These are phyloP conservation scores for Zygoascus flipseniorum DNA, from an alignment of 805 yeast species.

Conservation along the genomic window DNA sequence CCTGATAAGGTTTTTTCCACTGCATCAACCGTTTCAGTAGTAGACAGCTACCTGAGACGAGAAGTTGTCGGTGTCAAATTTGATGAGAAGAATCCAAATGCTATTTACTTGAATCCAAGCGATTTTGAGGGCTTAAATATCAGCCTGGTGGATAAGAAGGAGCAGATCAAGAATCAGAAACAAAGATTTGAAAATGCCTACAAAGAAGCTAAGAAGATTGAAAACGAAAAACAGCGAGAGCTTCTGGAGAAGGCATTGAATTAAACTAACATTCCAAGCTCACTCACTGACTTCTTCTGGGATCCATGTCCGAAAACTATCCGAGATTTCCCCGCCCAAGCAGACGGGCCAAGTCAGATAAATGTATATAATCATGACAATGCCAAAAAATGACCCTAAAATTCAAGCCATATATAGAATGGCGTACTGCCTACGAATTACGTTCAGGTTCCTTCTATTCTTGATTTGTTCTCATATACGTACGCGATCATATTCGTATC, in stretches of 20 bases:
- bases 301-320: no score
- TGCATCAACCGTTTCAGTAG: conserved; percentile 32
- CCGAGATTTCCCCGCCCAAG: no score
- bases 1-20: conserved; percentile 43
- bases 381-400: no score
- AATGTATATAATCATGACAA: not conserved
- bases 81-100: conserved; percentile 67
- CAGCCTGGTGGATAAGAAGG: conserved; percentile 38
- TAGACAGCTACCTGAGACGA: conserved; percentile 32
- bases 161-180: conserved; percentile 38
- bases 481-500: no score
- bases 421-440: not conserved
- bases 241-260: conserved; percentile 17
- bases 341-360: no score
- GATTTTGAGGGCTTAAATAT: conserved; percentile 51
- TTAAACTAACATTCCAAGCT: not conserved
- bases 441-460: not conserved
- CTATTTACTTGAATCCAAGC: conserved; percentile 49
- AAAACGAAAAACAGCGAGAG: conserved; percentile 20
- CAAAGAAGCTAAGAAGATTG: conserved; percentile 35
- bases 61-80: conserved; percentile 36
- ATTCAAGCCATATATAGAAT: no score
- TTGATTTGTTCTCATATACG: no score
- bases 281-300: no score
- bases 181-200: conserved; percentile 40